phyloP scores from a whole-genome alignment of 345 rosid genomes.

The Murraya paniculata region DNA sequence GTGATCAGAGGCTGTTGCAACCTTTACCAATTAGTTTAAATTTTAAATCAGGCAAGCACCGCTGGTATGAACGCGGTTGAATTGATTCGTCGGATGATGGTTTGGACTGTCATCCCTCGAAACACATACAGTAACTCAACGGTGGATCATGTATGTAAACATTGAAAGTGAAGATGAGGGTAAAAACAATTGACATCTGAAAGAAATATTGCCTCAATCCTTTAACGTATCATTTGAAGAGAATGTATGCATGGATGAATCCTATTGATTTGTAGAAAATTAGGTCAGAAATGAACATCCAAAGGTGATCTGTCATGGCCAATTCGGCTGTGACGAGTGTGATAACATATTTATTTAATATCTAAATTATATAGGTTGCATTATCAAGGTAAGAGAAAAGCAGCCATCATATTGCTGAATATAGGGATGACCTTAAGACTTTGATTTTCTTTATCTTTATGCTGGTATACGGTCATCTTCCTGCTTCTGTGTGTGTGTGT shows the following conservation, averaged over 20 bases:
- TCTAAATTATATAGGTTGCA: neutral
- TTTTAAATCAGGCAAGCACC: no score
- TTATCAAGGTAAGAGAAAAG: neutral
- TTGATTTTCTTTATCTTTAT: neutral
- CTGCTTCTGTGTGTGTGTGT: neutral
- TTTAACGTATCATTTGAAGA: neutral
- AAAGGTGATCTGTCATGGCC: neutral
- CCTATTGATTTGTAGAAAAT: neutral
- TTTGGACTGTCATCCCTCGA: no score
- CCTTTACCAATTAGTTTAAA: no score
- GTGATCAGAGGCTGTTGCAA: no score
- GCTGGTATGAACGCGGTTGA: no score
- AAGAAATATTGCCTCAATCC: no score
- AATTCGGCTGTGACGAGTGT: neutral
- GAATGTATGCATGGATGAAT: neutral
- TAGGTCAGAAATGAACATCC: constrained; percentile 7
- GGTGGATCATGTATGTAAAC: no score
- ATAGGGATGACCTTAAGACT: neutral
- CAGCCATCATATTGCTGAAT: neutral
- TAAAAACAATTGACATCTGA: no score
- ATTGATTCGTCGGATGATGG: no score
- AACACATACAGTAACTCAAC: no score
- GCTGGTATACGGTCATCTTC: neutral
- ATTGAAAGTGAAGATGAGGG: no score
- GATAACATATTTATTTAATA: neutral